phyloP scores from a whole-genome alignment of 192 early-diverging fungal genomes.

The Umbelopsis isabellina region DNA sequence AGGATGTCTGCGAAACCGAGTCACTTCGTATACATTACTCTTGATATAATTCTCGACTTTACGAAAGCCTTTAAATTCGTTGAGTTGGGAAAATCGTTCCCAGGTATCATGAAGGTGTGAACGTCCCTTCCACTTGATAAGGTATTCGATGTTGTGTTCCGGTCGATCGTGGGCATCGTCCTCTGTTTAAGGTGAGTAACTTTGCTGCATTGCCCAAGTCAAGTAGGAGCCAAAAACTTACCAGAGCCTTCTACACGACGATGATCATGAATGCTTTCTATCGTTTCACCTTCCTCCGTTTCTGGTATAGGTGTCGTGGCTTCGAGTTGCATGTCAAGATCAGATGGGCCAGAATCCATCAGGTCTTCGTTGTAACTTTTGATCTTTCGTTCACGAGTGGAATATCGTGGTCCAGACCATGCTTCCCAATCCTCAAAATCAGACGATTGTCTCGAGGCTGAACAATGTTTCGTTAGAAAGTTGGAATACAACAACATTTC shows the following conservation, averaged over 20 bases:
- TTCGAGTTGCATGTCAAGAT: conserved; percentile 32
- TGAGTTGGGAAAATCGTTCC: conserved; percentile 71
- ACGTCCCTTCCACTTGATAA: conserved; percentile 89
- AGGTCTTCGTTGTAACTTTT: conserved; percentile 41
- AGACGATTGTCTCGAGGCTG: not conserved
- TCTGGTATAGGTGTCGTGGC: conserved; percentile 13
- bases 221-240: not conserved
- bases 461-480: not conserved
- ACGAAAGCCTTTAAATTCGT: conserved; percentile 77
- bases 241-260: conserved; percentile 32
- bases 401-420: conserved; percentile 27
- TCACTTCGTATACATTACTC: conserved; percentile 59
- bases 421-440: conserved; percentile 14
- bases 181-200: not conserved
- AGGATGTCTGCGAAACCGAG: conserved; percentile 59
- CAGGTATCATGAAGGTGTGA: conserved; percentile 89
- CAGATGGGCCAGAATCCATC: conserved; percentile 31
- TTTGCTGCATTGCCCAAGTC: conserved; percentile 21
- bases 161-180: conserved; percentile 32
- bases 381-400: conserved; percentile 26
- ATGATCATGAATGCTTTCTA: conserved; percentile 52
- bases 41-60: conserved; percentile 86
- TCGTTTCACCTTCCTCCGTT: conserved; percentile 50
- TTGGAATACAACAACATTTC: not conserved
- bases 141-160: conserved; percentile 68